A percentile compares a stretch with the other conserved stretches of the same genome.
Evolutionary conservation across 768 basidiomycete species (phyloP).

Genomic region (Dioszegia crocea): DNA sequence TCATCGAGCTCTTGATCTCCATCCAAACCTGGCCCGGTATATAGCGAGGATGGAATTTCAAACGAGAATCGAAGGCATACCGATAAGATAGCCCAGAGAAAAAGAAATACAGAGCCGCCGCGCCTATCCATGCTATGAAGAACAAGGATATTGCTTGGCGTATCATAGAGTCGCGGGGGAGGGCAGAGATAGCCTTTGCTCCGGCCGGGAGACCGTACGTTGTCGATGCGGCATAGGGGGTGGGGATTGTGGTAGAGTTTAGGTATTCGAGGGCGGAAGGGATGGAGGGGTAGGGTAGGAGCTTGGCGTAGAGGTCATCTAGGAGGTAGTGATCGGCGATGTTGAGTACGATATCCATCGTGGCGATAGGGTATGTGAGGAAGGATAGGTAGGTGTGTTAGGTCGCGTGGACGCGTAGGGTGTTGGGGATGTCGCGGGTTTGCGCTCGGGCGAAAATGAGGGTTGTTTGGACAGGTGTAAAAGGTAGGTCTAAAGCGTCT

Average conservation of each 20-base stretch:
- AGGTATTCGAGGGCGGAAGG: slow-evolving; percentile 14
- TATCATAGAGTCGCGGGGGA: slow-evolving; percentile 67
- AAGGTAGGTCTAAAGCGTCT: no score
- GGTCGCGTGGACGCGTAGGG: slow-evolving; percentile 1
- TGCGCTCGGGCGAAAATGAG: neutral
- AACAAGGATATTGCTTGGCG: slow-evolving; percentile 72
- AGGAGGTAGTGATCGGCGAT: slow-evolving; percentile 67
- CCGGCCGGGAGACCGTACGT: slow-evolving; percentile 43
- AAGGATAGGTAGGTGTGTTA: neutral
- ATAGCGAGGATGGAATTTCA: slow-evolving; percentile 95
- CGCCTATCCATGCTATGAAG: slow-evolving; percentile 71
- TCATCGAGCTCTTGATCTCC: slow-evolving; percentile 72
- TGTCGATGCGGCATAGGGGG: slow-evolving; percentile 38
- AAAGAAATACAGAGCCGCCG: slow-evolving; percentile 78
- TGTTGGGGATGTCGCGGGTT: neutral
- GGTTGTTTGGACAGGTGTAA: no score
- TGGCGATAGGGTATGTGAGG: slow-evolving; percentile 1
- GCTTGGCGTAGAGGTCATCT: slow-evolving; percentile 71
- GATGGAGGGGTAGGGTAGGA: slow-evolving; percentile 57
- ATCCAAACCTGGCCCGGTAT: slow-evolving; percentile 69
- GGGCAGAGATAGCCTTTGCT: slow-evolving; percentile 17
- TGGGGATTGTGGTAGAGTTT: slow-evolving; percentile 24
- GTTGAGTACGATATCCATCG: slow-evolving; percentile 80
- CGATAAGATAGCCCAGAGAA: slow-evolving; percentile 80
- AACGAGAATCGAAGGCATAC: slow-evolving; percentile 82